phyloP scores from a whole-genome alignment of 2,329 filamentous ascomycete species.

The Venturia oleaginea region DNA sequence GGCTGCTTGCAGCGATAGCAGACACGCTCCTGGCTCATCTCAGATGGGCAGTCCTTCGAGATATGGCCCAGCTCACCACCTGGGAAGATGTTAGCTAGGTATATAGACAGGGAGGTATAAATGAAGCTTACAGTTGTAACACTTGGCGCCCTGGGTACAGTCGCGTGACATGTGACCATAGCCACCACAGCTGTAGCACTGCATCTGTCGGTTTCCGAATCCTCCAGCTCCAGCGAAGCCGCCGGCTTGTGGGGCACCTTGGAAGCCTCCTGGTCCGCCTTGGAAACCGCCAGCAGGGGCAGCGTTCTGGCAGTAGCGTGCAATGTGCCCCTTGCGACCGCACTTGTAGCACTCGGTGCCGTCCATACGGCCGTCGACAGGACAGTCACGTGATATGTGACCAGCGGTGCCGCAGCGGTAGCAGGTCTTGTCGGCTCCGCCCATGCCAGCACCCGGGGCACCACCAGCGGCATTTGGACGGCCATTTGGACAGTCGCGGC shows the following conservation, averaged over 20 bases:
- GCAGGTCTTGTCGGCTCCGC: conserved; percentile 42
- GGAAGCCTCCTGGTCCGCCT: conserved; percentile 18
- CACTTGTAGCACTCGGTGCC: conserved; percentile 90
- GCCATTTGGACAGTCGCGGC: conserved; percentile 75
- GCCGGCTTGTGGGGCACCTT: conserved; percentile 38
- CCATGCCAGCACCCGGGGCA: conserved; percentile 57
- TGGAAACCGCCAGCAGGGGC: conserved; percentile 39
- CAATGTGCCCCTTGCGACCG: conserved; percentile 92
- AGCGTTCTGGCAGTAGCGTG: conserved; percentile 70
- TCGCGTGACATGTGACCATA: conserved; percentile 97
- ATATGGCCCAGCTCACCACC: conserved; percentile 84
- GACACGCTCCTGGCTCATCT: conserved; percentile 75
- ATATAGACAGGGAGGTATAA: conserved; percentile 12
- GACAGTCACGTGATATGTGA: conserved; percentile 86
- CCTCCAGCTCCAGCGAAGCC: conserved; percentile 33
- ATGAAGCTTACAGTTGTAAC: conserved; percentile 81
- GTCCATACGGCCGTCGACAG: conserved; percentile 35
- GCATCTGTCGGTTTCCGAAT: conserved; percentile 42
- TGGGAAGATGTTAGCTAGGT: conserved; percentile 26
- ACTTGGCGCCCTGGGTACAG: conserved; percentile 98
- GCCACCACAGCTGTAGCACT: conserved; percentile 94
- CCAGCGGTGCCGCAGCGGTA: conserved; percentile 54
- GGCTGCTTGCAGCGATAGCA: conserved; percentile 93
- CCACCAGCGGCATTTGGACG: conserved; percentile 33
- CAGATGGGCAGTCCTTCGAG: conserved; percentile 91